Percentiles rank a stretch among this genome's conserved stretches.
Evolutionary conservation across 2,329 filamentous ascomycete genomes (phyloP).

Genomic region (Myriosclerotinia curreyana): DNA sequence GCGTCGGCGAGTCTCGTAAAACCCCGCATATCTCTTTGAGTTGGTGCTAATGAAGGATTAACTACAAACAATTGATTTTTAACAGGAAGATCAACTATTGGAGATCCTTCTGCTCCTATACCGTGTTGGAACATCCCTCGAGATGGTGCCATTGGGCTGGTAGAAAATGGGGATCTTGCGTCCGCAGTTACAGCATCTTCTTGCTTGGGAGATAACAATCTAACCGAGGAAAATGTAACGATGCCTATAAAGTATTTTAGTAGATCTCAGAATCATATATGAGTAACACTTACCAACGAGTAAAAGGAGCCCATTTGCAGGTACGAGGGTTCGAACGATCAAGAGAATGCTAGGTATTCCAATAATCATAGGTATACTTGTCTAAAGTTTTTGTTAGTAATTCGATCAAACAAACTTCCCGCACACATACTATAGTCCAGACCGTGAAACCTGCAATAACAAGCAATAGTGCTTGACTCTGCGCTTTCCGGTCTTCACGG

Average conservation of each 20-base stretch:
- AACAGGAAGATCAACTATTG: constrained; percentile 30
- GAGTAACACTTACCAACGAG: constrained; percentile 35
- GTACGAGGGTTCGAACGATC: constrained; percentile 37
- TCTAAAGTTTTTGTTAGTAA: constrained; percentile 30
- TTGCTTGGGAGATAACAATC: constrained; percentile 30
- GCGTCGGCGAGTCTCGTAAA: constrained; percentile 30
- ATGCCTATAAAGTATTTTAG: constrained; percentile 28
- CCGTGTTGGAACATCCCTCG: constrained; percentile 30
- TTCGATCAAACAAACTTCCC: background rate
- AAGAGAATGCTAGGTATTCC: constrained; percentile 34
- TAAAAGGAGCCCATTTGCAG: constrained; percentile 36
- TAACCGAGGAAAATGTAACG: constrained; percentile 32
- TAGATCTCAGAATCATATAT: background rate
- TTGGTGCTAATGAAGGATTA: constrained; percentile 36
- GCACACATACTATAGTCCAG: constrained; percentile 36
- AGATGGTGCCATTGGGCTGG: constrained; percentile 27
- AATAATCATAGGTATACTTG: constrained; percentile 39
- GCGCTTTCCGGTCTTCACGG: constrained; percentile 26
- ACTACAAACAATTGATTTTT: constrained; percentile 38
- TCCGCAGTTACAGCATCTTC: constrained; percentile 35
- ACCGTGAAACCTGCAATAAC: constrained; percentile 33
- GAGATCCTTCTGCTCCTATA: constrained; percentile 32
- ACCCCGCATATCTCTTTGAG: constrained; percentile 27
- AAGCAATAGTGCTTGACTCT: constrained; percentile 35
- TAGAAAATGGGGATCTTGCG: constrained; percentile 37